These are phyloP conservation scores for Cocos nucifera DNA, from an alignment of 176 grass and related monocot species.

Conservation along the genomic window DNA sequence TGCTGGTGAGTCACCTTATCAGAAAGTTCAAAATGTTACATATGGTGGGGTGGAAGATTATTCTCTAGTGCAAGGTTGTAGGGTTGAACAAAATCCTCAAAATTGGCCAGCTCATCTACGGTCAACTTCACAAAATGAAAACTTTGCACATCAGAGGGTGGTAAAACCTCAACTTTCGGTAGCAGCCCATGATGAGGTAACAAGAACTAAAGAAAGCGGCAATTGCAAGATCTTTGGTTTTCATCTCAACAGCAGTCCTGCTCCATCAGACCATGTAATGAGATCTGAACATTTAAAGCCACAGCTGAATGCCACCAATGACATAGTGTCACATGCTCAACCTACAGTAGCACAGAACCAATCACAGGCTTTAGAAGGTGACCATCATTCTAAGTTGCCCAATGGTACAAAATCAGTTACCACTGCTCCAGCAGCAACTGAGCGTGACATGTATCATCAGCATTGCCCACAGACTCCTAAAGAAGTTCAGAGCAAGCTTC, in stretches of 20 bases:
- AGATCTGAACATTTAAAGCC: constrained; percentile 6
- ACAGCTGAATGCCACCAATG: constrained; percentile 32
- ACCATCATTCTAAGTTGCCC: constrained; percentile 43
- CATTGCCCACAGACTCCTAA: constrained; percentile 40
- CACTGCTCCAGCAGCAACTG: constrained; percentile 33
- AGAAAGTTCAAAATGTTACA: constrained; percentile 25
- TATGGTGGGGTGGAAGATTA: constrained; percentile 29
- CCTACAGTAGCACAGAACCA: constrained; percentile 24
- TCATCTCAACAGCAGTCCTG: constrained; percentile 39
- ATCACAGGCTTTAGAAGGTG: constrained; percentile 31
- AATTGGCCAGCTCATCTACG: constrained; percentile 1
- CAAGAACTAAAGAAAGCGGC: constrained; percentile 52
- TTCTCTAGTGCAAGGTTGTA: constrained; percentile 29
- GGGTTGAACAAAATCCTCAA: constrained; percentile 22
- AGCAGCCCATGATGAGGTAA: constrained; percentile 44
- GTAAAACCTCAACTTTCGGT: constrained; percentile 44
- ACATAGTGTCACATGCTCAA: constrained; percentile 33
- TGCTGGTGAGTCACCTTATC: constrained; percentile 26
- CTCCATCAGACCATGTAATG: constrained; percentile 30
- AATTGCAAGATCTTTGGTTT: constrained; percentile 88
- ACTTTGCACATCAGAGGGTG: constrained; percentile 30
- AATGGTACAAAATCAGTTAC: constrained; percentile 42
- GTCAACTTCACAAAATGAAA: constrained; percentile 20
- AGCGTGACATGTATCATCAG: constrained; percentile 43
- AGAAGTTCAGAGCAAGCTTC: constrained; percentile 55